Base-by-base conservation (phyloP, 2,329 filamentous ascomycete species). In the Colletotrichum scovillei region DNA sequence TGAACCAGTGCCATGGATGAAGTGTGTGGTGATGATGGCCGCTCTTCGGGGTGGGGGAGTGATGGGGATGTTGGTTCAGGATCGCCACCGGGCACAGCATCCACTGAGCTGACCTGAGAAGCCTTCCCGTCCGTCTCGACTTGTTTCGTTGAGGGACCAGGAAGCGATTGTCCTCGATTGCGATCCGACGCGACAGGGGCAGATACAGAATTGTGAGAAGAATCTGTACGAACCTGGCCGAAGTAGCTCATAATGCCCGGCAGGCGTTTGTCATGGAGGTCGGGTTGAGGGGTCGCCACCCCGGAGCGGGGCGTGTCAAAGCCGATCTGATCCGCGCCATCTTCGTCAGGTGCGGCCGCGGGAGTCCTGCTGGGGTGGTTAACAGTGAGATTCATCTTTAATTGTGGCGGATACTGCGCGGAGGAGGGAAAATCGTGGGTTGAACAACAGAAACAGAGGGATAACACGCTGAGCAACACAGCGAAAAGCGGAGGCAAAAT, bases 221-320 rank as follows among this genome's bases (percentile, higher is more conserved):
- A 91, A 88, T 90, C 91, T 89, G 90, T 90, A 98, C 97, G 92
- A 97, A 99, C 97, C 96, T 99, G 97, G 88, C 93, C 93, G 90
- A 98, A 98, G 89, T 97, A 98, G 88, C 93, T 97, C 90, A 97
- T 93, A 87, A 98, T 97, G 82, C 95, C 94, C 78, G 97, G 97
- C 82, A 97, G 89, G 85, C 97, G 93, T 87, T 98, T 98, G 87
- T 99, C 97, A 81, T 94, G 92, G 76, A 93, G 92, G 85, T 98
- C 96, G 77, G 97, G 97, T 80, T 95, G 94, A 78, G 97, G 97
- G 75, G 97, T 99, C 77, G 95, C 94, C 83, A 97, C 91, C 80
- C 95, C 95, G 78, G 95, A 97, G 80, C 95, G 93, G 79, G 95
- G 97, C 67, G 94, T 95, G 78, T 94, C 93, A 82, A 93, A 94